phyloP scores from a whole-genome alignment of 2,329 filamentous ascomycete genomes.

The Emydomyces testavorans region DNA sequence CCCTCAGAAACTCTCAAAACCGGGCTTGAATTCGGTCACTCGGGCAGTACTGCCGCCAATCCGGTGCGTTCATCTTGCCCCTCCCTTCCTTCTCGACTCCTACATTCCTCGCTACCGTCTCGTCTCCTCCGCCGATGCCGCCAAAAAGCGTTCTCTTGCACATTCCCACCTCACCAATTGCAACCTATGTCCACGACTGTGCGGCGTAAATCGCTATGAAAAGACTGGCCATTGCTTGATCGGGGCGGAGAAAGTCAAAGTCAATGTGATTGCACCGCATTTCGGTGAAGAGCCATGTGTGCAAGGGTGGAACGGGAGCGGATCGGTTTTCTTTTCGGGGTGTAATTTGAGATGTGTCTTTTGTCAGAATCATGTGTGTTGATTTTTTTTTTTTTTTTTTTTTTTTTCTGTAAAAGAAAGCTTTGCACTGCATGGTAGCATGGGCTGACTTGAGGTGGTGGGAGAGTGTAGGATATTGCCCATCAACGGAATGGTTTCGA shows the following conservation, averaged over 20 bases:
- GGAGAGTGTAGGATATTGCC: constrained; percentile 51
- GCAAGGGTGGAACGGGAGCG: constrained; percentile 69
- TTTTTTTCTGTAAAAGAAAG: background rate
- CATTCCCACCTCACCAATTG: constrained; percentile 67
- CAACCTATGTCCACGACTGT: constrained; percentile 67
- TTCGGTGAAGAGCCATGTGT: constrained; percentile 78
- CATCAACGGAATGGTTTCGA: constrained; percentile 73
- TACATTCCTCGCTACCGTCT: constrained; percentile 63
- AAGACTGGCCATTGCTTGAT: constrained; percentile 68
- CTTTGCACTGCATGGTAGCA: background rate
- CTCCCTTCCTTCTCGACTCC: constrained; percentile 59
- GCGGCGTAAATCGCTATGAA: constrained; percentile 70
- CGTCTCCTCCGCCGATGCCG: constrained; percentile 55
- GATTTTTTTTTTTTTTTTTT: background rate
- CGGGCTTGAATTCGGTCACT: background rate
- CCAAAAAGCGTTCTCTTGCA: constrained; percentile 61
- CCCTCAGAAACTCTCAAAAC: background rate
- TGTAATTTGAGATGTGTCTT: constrained; percentile 62
- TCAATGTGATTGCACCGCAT: constrained; percentile 75
- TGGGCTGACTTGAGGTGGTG: background rate
- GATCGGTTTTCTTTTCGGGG: constrained; percentile 70
- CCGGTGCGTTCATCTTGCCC: constrained; percentile 33
- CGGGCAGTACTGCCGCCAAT: background rate
- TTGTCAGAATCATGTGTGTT: constrained; percentile 57
- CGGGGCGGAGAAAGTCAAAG: constrained; percentile 59